Conservation (phyloP, 2,329 filamentous ascomycete species). For the Ophiostoma triangulosporum region DNA sequence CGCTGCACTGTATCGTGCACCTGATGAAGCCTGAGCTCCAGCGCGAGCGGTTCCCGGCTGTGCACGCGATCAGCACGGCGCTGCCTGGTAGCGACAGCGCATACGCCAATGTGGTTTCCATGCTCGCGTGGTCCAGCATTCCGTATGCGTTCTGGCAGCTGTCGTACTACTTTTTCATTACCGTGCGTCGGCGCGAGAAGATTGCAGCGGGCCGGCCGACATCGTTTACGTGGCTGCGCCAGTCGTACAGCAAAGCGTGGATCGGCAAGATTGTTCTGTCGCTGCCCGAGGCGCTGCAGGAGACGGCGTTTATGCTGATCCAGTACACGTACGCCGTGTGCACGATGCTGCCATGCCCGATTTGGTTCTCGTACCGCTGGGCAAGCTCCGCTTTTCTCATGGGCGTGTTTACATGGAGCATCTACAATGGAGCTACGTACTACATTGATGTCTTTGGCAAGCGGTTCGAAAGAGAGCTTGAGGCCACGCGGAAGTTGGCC, state of each 20-base stretch:
- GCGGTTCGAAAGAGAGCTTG: slow-evolving; percentile 90
- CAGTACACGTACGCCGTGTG: slow-evolving; percentile 83
- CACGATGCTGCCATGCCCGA: slow-evolving; percentile 85
- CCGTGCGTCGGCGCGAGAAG: slow-evolving; percentile 83
- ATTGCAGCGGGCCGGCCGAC: slow-evolving; percentile 92
- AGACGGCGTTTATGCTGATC: slow-evolving; percentile 88
- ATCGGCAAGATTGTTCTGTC: slow-evolving; percentile 75
- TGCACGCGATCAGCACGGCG: slow-evolving; percentile 64
- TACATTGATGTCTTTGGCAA: slow-evolving; percentile 98
- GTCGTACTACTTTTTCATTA: slow-evolving; percentile 87
- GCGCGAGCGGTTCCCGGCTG: slow-evolving; percentile 62
- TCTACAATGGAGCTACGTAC: slow-evolving; percentile 93
- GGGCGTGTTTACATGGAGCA: slow-evolving; percentile 80
- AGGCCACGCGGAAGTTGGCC: slow-evolving; percentile 72
- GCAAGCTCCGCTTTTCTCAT: slow-evolving; percentile 65
- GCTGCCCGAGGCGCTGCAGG: slow-evolving; percentile 63
- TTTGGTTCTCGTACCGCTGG: slow-evolving; percentile 88
- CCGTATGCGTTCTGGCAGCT: slow-evolving; percentile 92
- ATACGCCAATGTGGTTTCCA: slow-evolving; percentile 62
- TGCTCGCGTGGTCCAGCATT: slow-evolving; percentile 89
- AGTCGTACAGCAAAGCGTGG: slow-evolving; percentile 79
- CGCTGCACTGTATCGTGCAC: slow-evolving; percentile 85
- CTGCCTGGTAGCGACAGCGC: slow-evolving; percentile 60
- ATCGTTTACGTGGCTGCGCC: slow-evolving; percentile 92
- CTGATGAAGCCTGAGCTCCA: slow-evolving; percentile 55